phyloP scores from a whole-genome alignment of 2,329 filamentous ascomycete genomes.

The Drechslerella stenobrocha region DNA sequence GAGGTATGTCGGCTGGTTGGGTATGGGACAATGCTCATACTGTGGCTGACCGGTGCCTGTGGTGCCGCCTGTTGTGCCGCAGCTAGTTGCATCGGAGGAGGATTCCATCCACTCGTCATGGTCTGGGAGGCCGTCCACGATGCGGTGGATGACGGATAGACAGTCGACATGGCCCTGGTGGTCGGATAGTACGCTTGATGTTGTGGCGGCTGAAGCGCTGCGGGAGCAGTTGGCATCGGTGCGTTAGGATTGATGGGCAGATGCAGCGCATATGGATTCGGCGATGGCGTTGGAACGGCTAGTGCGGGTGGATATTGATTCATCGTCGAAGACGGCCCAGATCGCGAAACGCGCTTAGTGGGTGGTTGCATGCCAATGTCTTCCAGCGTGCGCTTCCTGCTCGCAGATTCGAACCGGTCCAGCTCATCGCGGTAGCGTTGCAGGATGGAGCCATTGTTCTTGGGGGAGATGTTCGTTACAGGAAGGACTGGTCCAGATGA shows the following conservation, averaged over 20 bases:
- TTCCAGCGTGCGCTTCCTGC: slow-evolving; percentile 56
- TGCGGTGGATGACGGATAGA: slow-evolving; percentile 66
- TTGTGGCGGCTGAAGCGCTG: slow-evolving; percentile 34
- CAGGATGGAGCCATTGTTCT: slow-evolving; percentile 54
- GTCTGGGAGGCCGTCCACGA: slow-evolving; percentile 59
- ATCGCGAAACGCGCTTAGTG: slow-evolving; percentile 60
- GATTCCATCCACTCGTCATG: slow-evolving; percentile 54
- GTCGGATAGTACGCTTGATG: slow-evolving; percentile 57
- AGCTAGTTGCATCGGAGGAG: slow-evolving; percentile 52
- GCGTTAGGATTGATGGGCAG: slow-evolving; percentile 60
- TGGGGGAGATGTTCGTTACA: slow-evolving; percentile 56
- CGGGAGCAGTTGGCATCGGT: slow-evolving; percentile 51
- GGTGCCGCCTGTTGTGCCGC: slow-evolving; percentile 54
- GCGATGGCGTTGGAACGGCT: slow-evolving; percentile 60
- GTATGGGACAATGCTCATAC: slow-evolving; percentile 35
- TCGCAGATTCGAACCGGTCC: slow-evolving; percentile 55
- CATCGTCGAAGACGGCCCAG: slow-evolving; percentile 52
- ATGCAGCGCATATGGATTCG: slow-evolving; percentile 54
- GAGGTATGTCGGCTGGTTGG: slow-evolving; percentile 50
- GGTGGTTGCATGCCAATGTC: slow-evolving; percentile 60
- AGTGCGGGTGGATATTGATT: slow-evolving; percentile 61
- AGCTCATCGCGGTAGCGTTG: slow-evolving; percentile 53
- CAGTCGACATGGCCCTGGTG: slow-evolving; percentile 74
- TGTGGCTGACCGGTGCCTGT: slow-evolving; percentile 51
- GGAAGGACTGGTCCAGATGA: slow-evolving; percentile 28